Evolutionary conservation across 2,329 filamentous ascomycete genomes (phyloP), one percentile per base, ranked within the genome.

Genomic region (Teratosphaeria gauchensis): DNA sequence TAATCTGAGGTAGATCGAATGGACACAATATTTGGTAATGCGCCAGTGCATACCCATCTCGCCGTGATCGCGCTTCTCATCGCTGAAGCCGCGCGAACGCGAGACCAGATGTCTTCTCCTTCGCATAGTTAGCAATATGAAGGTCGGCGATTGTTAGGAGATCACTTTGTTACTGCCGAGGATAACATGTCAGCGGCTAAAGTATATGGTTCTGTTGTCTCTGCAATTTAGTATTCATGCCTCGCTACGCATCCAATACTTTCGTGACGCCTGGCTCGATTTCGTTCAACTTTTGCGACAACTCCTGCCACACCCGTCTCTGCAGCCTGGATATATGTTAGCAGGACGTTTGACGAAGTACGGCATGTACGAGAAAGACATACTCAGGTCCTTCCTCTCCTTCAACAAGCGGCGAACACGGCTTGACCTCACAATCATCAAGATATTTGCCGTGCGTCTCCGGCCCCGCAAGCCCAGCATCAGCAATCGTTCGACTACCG

Each of bases 371-470:
- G 14, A 35, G 33, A 35, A 33, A 35, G 33, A 35, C 38, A 6
- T 19, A 46, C 57, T 64, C 59, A 54, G 65, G 63, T 0, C 74
- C 75, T 61, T 73, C 68, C 14, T 63, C 60, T 48, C 69, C 74
- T 48, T 63, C 51, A 14, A 74, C 72, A 48, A 70, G 71, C 5
- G 58, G 53, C 6, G 66, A 66, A 5, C 69, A 66, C 28, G 62
- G 57, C 33, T 61, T 61, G 9, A 75, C 61, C 55, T 64, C 54
- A 19, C 69, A 71, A 51, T 77, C 69, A 32, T 66, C 70, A 53
- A 76, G 57, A 58, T 76, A 77, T 59, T 72, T 63, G 0, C 75
- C 75, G 59, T 78, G 74, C 1, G 66, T 69, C 53, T 74, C 69
- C 0, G 59, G 51, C 0, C 73, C 74, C 31, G 63, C 66, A 5